Evolutionary conservation across 2,329 filamentous ascomycete species (phyloP).

Genomic region (Hypoxylon sp.): DNA sequence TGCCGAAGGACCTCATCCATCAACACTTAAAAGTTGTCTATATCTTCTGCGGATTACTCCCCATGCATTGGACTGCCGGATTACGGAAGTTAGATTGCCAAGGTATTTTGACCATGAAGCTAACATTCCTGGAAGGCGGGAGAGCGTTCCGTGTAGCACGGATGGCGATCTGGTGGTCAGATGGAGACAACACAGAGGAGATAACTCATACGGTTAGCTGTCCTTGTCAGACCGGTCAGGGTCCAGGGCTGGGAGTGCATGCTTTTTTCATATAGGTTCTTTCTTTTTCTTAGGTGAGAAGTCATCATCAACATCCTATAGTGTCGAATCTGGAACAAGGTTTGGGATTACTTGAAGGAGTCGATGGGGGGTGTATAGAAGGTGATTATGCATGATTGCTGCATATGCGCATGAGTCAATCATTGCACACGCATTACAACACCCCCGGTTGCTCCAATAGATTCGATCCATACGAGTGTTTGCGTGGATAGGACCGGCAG

Average conservation of each 20-base stretch:
- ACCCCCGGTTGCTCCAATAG: conserved; percentile 10
- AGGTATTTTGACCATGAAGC: conserved; percentile 24
- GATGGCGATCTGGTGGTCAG: conserved; percentile 41
- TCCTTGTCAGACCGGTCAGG: conserved; percentile 27
- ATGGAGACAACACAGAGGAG: conserved; percentile 23
- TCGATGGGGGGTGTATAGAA: conserved; percentile 4
- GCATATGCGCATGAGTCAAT: conserved; percentile 27
- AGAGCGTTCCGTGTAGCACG: conserved; percentile 34
- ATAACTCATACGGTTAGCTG: conserved; percentile 14
- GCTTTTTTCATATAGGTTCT: conserved; percentile 16
- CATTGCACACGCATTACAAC: conserved; percentile 9
- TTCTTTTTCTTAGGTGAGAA: conserved; percentile 28
- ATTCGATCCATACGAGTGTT: conserved; percentile 12
- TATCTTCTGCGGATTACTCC: conserved; percentile 9
- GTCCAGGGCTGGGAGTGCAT: conserved; percentile 9
- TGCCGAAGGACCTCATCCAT: conserved; percentile 14
- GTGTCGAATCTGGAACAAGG: conserved; percentile 9
- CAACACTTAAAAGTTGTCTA: conserved; percentile 10
- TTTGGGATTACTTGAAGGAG: conserved; percentile 13
- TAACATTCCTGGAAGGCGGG: conserved; percentile 26
- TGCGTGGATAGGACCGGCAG: conserved; percentile 8
- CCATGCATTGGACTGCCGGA: conserved; percentile 18
- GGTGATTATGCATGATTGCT: conserved; percentile 16
- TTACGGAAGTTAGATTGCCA: conserved; percentile 22
- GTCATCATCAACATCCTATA: conserved; percentile 26